Conservation (phyloP, 371 early-diverging fungal species). For the Coemansia sp. region DNA sequence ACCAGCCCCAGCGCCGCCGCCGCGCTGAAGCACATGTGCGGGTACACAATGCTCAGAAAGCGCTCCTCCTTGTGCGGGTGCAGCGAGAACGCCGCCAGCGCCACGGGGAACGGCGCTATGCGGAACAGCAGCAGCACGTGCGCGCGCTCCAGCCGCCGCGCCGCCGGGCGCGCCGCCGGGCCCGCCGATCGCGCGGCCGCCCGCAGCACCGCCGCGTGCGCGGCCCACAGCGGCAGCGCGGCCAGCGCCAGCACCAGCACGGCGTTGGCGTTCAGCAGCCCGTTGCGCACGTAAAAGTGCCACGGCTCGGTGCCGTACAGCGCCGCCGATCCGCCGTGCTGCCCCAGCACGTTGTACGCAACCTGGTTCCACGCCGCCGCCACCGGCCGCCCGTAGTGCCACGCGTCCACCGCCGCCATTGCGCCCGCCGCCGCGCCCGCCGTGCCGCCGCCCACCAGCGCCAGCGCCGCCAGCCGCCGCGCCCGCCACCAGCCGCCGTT, state of each 20-base stretch:
- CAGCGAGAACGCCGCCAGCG: slow-evolving; percentile 73
- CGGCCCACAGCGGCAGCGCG: slow-evolving; percentile 61
- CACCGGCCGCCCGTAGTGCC: slow-evolving; percentile 68
- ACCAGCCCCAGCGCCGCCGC: slow-evolving; percentile 64
- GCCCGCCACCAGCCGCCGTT: slow-evolving; percentile 20
- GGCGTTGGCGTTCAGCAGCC: slow-evolving; percentile 85
- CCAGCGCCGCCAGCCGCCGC: slow-evolving; percentile 25
- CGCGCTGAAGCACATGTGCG: slow-evolving; percentile 78
- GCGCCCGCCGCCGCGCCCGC: slow-evolving; percentile 36
- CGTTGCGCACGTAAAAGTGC: slow-evolving; percentile 86
- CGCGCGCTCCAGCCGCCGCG: background rate
- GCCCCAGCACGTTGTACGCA: slow-evolving; percentile 82
- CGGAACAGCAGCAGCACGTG: slow-evolving; percentile 54
- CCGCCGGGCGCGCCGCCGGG: background rate
- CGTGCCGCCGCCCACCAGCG: background rate
- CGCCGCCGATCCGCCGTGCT: slow-evolving; percentile 68
- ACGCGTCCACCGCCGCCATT: slow-evolving; percentile 68
- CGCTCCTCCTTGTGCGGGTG: slow-evolving; percentile 98
- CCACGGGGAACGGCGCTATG: slow-evolving; percentile 69
- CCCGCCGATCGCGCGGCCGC: background rate
- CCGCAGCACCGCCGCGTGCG: slow-evolving; percentile 31
- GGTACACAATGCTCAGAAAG: slow-evolving; percentile 92
- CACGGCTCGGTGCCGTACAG: slow-evolving; percentile 94
- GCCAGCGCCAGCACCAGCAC: slow-evolving; percentile 69
- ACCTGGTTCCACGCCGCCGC: slow-evolving; percentile 86